Base-by-base conservation (phyloP, 139 green algal species). In the Bryopsis sp. region DNA sequence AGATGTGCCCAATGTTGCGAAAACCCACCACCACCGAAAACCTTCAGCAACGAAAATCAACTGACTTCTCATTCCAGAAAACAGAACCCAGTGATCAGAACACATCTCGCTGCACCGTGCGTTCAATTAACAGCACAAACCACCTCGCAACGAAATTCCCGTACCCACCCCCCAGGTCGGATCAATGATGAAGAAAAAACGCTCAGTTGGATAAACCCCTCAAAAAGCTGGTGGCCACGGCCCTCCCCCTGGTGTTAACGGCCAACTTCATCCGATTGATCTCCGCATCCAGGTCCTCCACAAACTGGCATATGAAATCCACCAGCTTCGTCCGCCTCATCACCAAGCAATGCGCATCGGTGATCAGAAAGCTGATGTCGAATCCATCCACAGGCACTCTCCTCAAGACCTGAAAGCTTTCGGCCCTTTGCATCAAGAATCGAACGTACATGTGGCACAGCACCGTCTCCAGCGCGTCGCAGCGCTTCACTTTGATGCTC, bases 321-420 rank as follows among this genome's bases (percentile, higher is more conserved):
- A 90, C 57, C 33, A 91, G 69, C 11, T 64, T 59, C 24, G 74
- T 37, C 28, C 64, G 43, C 1, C 69, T 64, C 61, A 83, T 78
- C 31, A 58, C 22, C 26, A 88, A 64, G 29, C 62, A 59, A 67
- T 91, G 85, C 33, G 57, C 34, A 57, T 77, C 69, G 1, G 84
- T 90, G 35, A 91, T 76, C 5, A 91, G 75, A 39, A 91, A 86
- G 11, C 69, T 82, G 4, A 91, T 69, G 75, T 91, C 82, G 50
- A 75, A 76, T 0, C 67, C 74, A 2, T 80, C 58, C 3, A 90
- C 32, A 3, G 84, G 71, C 19, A 78, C 72, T 0, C 80, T 67
- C 5, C 85, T 70, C 32, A 91, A 34, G 4, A 91, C 70, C 26
- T 76, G 64, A 29, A 91, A 77, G 38, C 76, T 31, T 35, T 91